Percentiles rank a stretch among this genome's conserved stretches.
phyloP scores from a whole-genome alignment of 495 filamentous ascomycete species.

The Lentithecium fluviatile region DNA sequence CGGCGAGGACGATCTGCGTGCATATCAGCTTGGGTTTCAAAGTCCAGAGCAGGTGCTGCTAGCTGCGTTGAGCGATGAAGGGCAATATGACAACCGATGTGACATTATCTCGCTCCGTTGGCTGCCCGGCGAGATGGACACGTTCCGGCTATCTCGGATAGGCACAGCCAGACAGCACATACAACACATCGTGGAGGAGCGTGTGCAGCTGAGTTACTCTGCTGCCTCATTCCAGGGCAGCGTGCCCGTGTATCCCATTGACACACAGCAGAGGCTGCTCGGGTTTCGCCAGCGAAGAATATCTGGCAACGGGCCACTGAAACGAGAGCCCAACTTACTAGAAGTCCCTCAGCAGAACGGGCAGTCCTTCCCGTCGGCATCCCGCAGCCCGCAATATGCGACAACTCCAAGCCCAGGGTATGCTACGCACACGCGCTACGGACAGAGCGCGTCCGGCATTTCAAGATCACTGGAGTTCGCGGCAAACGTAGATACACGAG shows the following conservation, averaged over 20 bases:
- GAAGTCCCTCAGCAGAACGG: no score
- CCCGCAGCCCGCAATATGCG: no score
- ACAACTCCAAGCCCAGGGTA: no score
- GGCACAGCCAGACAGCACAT: slow-evolving; percentile 15
- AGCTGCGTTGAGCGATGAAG: neutral
- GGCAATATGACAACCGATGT: neutral
- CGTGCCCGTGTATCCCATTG: slow-evolving; percentile 1
- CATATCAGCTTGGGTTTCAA: slow-evolving; percentile 1
- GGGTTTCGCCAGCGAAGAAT: neutral
- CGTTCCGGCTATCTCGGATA: neutral
- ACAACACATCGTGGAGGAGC: slow-evolving; percentile 1
- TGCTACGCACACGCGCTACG: no score
- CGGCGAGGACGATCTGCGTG: neutral
- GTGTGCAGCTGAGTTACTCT: neutral
- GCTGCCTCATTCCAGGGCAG: neutral
- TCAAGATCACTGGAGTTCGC: no score
- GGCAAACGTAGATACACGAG: no score
- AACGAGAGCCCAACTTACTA: neutral
- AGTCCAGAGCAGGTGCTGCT: slow-evolving; percentile 8
- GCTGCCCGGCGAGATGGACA: slow-evolving; percentile 6
- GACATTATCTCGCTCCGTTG: slow-evolving; percentile 6
- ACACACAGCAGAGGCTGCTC: neutral
- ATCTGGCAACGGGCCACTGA: neutral
- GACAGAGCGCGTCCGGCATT: no score
- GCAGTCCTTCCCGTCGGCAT: no score